A percentile compares a stretch with the other conserved stretches of the same genome.
Evolutionary conservation across 1,139 yeast genomes (phyloP).

Genomic region (Taiozyma sp.): DNA sequence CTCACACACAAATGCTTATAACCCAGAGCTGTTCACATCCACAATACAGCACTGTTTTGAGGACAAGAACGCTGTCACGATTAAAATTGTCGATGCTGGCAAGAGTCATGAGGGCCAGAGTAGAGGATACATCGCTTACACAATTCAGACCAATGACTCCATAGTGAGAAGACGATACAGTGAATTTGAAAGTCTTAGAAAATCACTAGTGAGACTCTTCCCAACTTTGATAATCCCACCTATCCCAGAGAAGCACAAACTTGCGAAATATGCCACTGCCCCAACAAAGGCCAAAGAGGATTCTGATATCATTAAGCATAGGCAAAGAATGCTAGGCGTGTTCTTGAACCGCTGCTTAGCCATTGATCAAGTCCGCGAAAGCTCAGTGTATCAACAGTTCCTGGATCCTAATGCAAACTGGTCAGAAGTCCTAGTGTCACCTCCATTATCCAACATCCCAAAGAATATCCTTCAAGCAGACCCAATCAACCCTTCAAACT

Average conservation of each 20-base stretch:
- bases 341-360: slow-evolving; percentile 68
- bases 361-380: slow-evolving; percentile 47
- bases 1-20: slow-evolving; percentile 16
- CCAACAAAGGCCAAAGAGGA: slow-evolving; percentile 46
- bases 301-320: slow-evolving; percentile 39
- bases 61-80: slow-evolving; percentile 20
- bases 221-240: slow-evolving; percentile 91
- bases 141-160: slow-evolving; percentile 58
- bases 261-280: slow-evolving; percentile 42
- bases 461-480: slow-evolving; percentile 44
- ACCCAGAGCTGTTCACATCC: slow-evolving; percentile 17
- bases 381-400: slow-evolving; percentile 63
- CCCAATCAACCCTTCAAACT: slow-evolving; percentile 39
- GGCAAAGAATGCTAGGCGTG: slow-evolving; percentile 69
- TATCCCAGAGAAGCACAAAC: slow-evolving; percentile 77
- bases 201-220: slow-evolving; percentile 55
- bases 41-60: slow-evolving; percentile 15
- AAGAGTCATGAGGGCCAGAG: slow-evolving; percentile 69
- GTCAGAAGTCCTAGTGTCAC: slow-evolving; percentile 44
- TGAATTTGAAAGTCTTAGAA: slow-evolving; percentile 76
- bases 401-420: slow-evolving; percentile 81
- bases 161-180: slow-evolving; percentile 71
- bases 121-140: slow-evolving; percentile 68
- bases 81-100: slow-evolving; percentile 69
- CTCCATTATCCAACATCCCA: slow-evolving; percentile 45